Evolutionary conservation across 2,329 filamentous ascomycete genomes (phyloP), one percentile per base, ranked within the genome.

Genomic region (Ciborinia camelliae): DNA sequence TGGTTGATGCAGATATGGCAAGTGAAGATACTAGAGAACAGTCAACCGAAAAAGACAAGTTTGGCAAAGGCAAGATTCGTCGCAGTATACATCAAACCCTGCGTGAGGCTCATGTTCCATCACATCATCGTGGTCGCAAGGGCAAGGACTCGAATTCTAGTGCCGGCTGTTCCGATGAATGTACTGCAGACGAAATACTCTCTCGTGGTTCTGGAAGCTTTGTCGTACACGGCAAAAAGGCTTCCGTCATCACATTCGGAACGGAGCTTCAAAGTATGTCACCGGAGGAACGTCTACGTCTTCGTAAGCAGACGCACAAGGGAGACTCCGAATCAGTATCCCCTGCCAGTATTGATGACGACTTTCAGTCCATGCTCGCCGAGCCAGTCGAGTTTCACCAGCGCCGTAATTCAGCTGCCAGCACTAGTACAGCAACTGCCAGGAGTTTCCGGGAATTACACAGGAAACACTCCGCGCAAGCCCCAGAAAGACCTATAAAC

Each of bases 151-250:
- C 88, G 4, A 79, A 82, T 3, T 86, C 86, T 3, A 89, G 84
- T 48, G 67, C 75, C 67, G 80, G 81, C 20, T 78, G 81, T 51
- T 78, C 76, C 73, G 73, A 81, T 23, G 77, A 82, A 72, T 65
- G 74, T 68, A 69, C 76, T 68, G 72, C 84, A 78, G 80, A 90
- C 45, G 90, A 91, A 70, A 87, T 90, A 14, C 81, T 99, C 15
- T 82, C 90, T 8, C 87, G 95, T 55, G 89, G 90, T 15, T 86
- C 90, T 15, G 92, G 92, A 6, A 96, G 91, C 72, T 99, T 99
- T 76, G 96, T 95, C 4, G 88, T 99, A 4, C 95, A 99, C 73
- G 94, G 95, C 67, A 99, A 98, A 80, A 98, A 99, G 77, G 95
- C 95, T 3, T 97, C 92, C 0, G 91, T 99, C 64, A 91, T 99